Conservation (phyloP, 306 rosid species). For the Casuarina equisetifolia region DNA sequence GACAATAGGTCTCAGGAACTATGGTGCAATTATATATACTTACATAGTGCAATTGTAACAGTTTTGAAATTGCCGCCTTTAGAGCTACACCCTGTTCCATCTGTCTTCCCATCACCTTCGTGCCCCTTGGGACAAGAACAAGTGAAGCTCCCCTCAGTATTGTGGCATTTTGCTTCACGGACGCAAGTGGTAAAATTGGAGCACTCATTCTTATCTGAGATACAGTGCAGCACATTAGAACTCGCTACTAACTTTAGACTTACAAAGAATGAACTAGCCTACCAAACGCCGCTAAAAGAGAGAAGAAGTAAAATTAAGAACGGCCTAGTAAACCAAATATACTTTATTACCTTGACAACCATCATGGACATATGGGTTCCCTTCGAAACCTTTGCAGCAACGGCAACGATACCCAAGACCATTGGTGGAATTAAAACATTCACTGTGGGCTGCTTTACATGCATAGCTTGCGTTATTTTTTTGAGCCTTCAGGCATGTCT, state of each 20-base stretch:
- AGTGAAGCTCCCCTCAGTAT: slow-evolving; percentile 11
- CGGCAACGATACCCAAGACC: slow-evolving; percentile 17
- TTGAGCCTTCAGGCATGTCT: slow-evolving; percentile 21
- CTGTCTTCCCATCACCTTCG: slow-evolving; percentile 19
- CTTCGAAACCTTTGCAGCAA: slow-evolving; percentile 25
- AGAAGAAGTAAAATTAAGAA: background rate
- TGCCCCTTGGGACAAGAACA: slow-evolving; percentile 29
- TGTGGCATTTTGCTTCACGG: slow-evolving; percentile 10
- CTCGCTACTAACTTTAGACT: background rate
- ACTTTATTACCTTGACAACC: slow-evolving; percentile 37
- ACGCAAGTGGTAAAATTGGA: slow-evolving; percentile 4
- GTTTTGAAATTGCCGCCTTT: background rate
- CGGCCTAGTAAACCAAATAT: background rate
- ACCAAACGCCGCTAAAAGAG: background rate
- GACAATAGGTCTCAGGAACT: too few species aligned
- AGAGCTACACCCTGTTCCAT: background rate
- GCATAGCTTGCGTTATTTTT: slow-evolving; percentile 1
- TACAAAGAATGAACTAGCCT: background rate
- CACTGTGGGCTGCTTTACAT: slow-evolving; percentile 5
- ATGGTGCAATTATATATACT: background rate
- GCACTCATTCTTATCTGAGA: slow-evolving; percentile 43
- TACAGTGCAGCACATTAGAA: background rate
- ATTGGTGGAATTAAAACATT: background rate
- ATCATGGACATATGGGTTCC: slow-evolving; percentile 43
- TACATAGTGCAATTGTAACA: background rate